Evolutionary conservation across 495 filamentous ascomycete species (phyloP).

Genomic region (Xylaria castorea): DNA sequence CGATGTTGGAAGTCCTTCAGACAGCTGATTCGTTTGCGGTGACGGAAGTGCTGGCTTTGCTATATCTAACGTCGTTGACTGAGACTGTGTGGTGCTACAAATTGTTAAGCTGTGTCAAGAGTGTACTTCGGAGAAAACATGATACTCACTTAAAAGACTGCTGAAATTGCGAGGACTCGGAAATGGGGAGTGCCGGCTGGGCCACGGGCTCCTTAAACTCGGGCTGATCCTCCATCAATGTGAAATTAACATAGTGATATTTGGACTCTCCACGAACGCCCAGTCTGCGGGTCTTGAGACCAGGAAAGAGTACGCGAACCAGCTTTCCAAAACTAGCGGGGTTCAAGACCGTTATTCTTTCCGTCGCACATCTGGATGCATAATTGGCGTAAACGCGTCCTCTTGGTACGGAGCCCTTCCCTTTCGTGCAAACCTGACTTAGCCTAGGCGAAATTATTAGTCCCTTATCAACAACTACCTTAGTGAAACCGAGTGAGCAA

Average conservation of each 20-base stretch:
- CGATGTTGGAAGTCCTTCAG: slow-evolving; percentile 29
- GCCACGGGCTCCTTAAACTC: slow-evolving; percentile 47
- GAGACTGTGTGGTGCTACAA: slow-evolving; percentile 35
- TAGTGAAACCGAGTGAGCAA: slow-evolving; percentile 18
- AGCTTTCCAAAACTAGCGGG: slow-evolving; percentile 98
- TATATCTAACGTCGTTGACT: slow-evolving; percentile 36
- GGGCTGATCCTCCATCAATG: slow-evolving; percentile 68
- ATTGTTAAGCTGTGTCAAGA: slow-evolving; percentile 35
- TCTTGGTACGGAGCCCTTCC: slow-evolving; percentile 83
- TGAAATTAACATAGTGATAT: slow-evolving; percentile 95
- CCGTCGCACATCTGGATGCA: slow-evolving; percentile 85
- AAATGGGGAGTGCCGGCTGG: slow-evolving; percentile 47
- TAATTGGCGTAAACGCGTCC: slow-evolving; percentile 94
- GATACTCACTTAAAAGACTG: slow-evolving; percentile 52
- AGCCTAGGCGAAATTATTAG: slow-evolving; percentile 64
- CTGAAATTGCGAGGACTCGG: slow-evolving; percentile 44
- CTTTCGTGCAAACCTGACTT: slow-evolving; percentile 78
- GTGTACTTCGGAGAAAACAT: not conserved
- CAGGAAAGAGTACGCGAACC: slow-evolving; percentile 93
- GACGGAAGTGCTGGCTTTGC: slow-evolving; percentile 76
- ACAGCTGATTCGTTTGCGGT: slow-evolving; percentile 53
- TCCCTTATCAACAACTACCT: not conserved
- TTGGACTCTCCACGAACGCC: slow-evolving; percentile 97
- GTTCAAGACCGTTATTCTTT: slow-evolving; percentile 91
- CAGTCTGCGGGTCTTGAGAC: slow-evolving; percentile 87